Conservation (phyloP, 768 basidiomycete species). For the Rhizopogon sp. region DNA sequence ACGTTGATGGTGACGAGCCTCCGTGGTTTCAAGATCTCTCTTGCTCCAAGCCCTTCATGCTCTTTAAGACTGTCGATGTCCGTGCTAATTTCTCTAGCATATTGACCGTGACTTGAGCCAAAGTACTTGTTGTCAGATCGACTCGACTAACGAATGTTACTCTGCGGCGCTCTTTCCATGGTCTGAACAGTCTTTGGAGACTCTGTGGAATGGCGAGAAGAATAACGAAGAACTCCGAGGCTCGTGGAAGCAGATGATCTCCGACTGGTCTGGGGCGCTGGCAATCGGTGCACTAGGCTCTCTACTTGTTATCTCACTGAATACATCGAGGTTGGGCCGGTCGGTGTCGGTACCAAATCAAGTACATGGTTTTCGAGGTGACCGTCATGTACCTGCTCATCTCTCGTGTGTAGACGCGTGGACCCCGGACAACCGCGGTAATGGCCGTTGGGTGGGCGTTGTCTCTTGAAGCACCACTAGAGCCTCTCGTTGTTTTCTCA, state of each 20-base stretch:
- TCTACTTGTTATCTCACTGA: conserved; percentile 23
- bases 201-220: conserved; percentile 31
- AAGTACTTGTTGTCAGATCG: conserved; percentile 12
- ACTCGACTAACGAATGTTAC: conserved; percentile 29
- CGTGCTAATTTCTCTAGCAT: conserved; percentile 18
- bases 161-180: conserved; percentile 44
- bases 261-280: conserved; percentile 46
- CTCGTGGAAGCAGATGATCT: conserved; percentile 42
- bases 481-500: conserved; percentile 60
- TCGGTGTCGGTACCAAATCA: neutral
- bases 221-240: conserved; percentile 25
- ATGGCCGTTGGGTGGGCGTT: conserved; percentile 56
- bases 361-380: neutral
- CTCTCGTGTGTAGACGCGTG: neutral
- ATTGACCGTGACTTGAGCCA: conserved; percentile 8
- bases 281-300: conserved; percentile 36
- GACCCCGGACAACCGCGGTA: neutral
- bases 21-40: conserved; percentile 17
- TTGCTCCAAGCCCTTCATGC: conserved; percentile 34
- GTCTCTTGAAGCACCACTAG: conserved; percentile 33
- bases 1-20: neutral
- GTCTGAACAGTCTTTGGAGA: conserved; percentile 31
- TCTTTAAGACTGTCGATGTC: conserved; percentile 41
- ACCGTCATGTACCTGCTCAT: neutral
- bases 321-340: conserved; percentile 2